Evolutionary conservation across 1,284 basidiomycete species (phyloP).

Genomic region (Blastosporella zonata): DNA sequence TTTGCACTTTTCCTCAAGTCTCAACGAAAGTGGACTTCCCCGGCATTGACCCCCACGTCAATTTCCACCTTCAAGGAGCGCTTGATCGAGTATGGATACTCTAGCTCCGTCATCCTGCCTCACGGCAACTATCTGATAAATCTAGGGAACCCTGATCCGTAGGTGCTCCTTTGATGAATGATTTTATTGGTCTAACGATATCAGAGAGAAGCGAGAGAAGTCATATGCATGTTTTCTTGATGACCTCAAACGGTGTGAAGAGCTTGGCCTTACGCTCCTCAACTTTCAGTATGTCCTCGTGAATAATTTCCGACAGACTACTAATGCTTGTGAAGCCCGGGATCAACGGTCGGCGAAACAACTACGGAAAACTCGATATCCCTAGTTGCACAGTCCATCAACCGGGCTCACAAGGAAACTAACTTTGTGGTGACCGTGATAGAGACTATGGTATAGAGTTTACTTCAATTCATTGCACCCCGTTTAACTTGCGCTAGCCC

Average conservation of each 20-base stretch:
- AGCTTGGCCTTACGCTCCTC: slow-evolving; percentile 71
- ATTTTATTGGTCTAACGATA: neutral
- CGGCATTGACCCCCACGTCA: slow-evolving; percentile 49
- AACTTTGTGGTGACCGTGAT: slow-evolving; percentile 64
- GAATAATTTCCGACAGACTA: neutral
- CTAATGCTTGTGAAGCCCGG: slow-evolving; percentile 51
- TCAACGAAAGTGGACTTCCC: slow-evolving; percentile 76
- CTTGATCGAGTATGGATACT: slow-evolving; percentile 59
- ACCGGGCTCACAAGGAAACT: slow-evolving; percentile 73
- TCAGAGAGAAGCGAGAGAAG: slow-evolving; percentile 70
- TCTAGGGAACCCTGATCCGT: slow-evolving; percentile 78
- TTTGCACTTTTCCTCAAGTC: slow-evolving; percentile 85
- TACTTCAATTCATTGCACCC: neutral
- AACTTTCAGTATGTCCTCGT: slow-evolving; percentile 77
- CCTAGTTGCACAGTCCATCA: slow-evolving; percentile 73
- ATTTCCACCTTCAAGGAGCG: slow-evolving; percentile 54
- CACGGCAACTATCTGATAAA: slow-evolving; percentile 88
- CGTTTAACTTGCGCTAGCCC: slow-evolving; percentile 45
- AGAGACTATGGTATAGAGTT: slow-evolving; percentile 75
- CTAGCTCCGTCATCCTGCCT: slow-evolving; percentile 60
- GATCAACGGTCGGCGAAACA: slow-evolving; percentile 72
- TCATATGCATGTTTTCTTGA: slow-evolving; percentile 83
- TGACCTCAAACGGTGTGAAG: slow-evolving; percentile 79
- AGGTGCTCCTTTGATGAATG: slow-evolving; percentile 23
- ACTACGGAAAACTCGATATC: slow-evolving; percentile 61